Evolutionary conservation across 1,139 yeast species (phyloP).

Genomic region (Kluyveromyces marxianus): DNA sequence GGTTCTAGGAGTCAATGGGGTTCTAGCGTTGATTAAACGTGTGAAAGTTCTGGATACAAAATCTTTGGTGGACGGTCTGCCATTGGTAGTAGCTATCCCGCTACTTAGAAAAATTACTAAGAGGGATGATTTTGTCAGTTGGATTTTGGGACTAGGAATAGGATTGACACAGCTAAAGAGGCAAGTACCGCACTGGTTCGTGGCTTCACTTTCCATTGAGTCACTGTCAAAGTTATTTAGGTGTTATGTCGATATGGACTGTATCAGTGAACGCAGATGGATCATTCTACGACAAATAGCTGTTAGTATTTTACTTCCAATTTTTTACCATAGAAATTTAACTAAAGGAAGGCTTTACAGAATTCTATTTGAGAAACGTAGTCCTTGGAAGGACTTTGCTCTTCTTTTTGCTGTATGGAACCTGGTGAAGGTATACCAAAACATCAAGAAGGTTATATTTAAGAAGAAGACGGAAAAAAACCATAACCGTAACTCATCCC

Average conservation of each 20-base stretch:
- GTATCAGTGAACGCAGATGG: slow-evolving; percentile 6
- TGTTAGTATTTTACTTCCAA: slow-evolving; percentile 13
- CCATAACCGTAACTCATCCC: neutral
- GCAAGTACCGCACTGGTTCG: slow-evolving; percentile 15
- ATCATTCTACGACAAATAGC: slow-evolving; percentile 12
- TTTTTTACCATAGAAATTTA: slow-evolving; percentile 7
- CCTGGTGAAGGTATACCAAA: slow-evolving; percentile 13
- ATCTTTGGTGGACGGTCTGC: slow-evolving; percentile 1
- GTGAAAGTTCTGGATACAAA: too few relatives aligned
- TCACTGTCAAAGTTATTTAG: slow-evolving; percentile 9
- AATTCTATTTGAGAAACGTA: slow-evolving; percentile 12
- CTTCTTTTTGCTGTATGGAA: slow-evolving; percentile 16
- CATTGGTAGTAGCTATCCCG: slow-evolving; percentile 1
- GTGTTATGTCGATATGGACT: slow-evolving; percentile 2
- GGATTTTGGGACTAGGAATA: slow-evolving; percentile 1
- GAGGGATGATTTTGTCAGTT: neutral
- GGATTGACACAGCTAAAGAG: slow-evolving; percentile 3
- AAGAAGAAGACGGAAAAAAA: slow-evolving; percentile 1
- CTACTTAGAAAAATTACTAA: neutral
- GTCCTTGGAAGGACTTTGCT: slow-evolving; percentile 14
- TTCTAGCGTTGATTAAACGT: neutral
- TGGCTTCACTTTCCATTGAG: slow-evolving; percentile 14
- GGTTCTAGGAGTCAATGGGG: slow-evolving; percentile 2
- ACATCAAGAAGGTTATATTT: slow-evolving; percentile 10
- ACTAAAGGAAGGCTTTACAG: slow-evolving; percentile 8